phyloP scores from a whole-genome alignment of 2,329 filamentous ascomycete species.

The Calonectria honghensis region DNA sequence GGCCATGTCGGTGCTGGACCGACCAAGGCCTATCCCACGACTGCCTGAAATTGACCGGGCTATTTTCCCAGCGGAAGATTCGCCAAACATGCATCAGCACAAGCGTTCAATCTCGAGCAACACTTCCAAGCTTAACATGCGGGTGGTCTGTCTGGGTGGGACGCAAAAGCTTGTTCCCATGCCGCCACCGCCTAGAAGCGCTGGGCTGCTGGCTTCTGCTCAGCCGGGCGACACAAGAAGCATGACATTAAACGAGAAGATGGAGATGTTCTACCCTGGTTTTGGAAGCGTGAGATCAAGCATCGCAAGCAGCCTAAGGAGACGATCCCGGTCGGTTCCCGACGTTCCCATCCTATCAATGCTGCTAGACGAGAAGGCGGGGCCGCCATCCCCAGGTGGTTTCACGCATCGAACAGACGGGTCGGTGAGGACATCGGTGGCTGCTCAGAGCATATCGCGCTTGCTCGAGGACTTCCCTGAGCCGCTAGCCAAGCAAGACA shows the following conservation, averaged over 20 bases:
- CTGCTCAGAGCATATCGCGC: constrained; percentile 35
- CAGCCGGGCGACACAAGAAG: constrained; percentile 73
- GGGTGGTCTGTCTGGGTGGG: constrained; percentile 64
- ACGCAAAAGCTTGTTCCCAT: constrained; percentile 71
- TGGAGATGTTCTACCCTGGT: constrained; percentile 69
- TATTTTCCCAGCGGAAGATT: constrained; percentile 67
- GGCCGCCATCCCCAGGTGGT: constrained; percentile 23
- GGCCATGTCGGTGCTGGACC: constrained; percentile 65
- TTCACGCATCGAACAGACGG: constrained; percentile 29
- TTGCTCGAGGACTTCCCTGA: constrained; percentile 39
- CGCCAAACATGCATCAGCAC: constrained; percentile 61
- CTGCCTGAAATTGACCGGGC: constrained; percentile 67
- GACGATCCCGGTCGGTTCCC: constrained; percentile 54
- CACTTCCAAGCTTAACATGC: constrained; percentile 67
- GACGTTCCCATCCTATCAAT: constrained; percentile 49
- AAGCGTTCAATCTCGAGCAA: constrained; percentile 70
- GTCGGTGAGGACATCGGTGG: constrained; percentile 32
- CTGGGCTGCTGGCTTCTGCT: constrained; percentile 61
- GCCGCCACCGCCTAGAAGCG: constrained; percentile 68
- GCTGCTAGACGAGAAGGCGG: constrained; percentile 27
- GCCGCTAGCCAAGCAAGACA: constrained; percentile 20
- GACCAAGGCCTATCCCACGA: constrained; percentile 74
- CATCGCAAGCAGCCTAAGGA: constrained; percentile 49
- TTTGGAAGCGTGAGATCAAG: constrained; percentile 49
- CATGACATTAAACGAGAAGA: constrained; percentile 76